Percentiles rank a stretch among this genome's conserved stretches.
These are phyloP conservation scores for Cercophora samala DNA, from an alignment of 495 filamentous ascomycete genomes.

Conservation along the genomic window DNA sequence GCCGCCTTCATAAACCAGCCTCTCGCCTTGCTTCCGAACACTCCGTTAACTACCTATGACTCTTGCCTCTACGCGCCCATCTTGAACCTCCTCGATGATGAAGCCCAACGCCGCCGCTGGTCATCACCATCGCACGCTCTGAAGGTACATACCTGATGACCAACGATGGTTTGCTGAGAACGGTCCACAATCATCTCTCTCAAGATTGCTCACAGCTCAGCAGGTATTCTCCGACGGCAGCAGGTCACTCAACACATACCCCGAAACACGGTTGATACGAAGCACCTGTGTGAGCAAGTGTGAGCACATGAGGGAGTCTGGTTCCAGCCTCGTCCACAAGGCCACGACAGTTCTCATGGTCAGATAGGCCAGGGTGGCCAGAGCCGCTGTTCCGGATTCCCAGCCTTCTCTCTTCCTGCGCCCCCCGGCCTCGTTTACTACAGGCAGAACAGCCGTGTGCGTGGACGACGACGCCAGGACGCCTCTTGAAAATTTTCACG, in stretches of 20 bases:
- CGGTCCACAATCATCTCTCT: background rate
- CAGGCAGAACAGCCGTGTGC: conserved; percentile 5
- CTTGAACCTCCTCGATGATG: background rate
- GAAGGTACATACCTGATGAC: background rate
- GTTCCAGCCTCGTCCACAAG: background rate
- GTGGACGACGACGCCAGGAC: no score
- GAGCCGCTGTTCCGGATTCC: conserved; percentile 5
- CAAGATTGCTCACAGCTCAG: background rate
- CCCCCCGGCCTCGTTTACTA: background rate
- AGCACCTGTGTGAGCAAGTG: no score
- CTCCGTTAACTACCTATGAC: background rate
- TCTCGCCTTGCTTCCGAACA: background rate
- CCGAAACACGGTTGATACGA: background rate
- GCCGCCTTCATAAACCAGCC: background rate
- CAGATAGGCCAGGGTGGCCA: background rate
- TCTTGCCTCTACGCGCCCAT: background rate
- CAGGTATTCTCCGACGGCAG: background rate
- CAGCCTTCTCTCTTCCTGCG: background rate
- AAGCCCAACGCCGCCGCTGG: background rate
- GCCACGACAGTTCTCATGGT: background rate
- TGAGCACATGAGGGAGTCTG: background rate
- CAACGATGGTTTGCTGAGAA: background rate
- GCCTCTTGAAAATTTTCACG: conserved; percentile 33
- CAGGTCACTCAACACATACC: background rate
- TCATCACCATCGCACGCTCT: background rate